Evolutionary conservation across 345 rosid species (phyloP), one percentile per base, ranked within the genome.

Genomic region (Eucalyptus albens): DNA sequence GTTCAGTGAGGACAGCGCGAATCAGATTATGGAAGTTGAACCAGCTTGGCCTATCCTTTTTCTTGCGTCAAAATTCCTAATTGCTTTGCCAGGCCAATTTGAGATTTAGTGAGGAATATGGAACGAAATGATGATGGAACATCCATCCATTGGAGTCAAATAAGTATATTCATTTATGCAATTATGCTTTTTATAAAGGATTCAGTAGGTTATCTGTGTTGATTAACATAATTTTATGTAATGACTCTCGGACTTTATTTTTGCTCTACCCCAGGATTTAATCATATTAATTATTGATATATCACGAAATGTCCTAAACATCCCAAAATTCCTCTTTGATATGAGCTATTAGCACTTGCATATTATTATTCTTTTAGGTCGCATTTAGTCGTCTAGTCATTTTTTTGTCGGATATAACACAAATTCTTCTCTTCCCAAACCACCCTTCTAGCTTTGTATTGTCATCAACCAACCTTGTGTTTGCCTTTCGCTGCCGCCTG

Each of bases 401-500:
- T 27, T 15, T 65, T 19, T 1, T 65, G 33, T 29, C 1, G 77
- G 37, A 65, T n/a, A 29, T 14, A 29, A 62, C 72, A 62, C 33
- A 62, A 59, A 62, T 13, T 27, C 33, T 62, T 27, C 69, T 14
- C 33, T 4, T 12, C 4, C 5, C 50, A 37, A 37, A 37, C 51
- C 9, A 1, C 9, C 10, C 0, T 15, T 50, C 37, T 19, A 53
- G 59, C 59, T 53, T 53, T 19, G 3, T 13, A 27, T 60, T 12
- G 31, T 60, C n/a, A 60, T 60, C 31, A 15, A 15, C 37, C 19
- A 7, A 65, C 19, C 10, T 2, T n/a, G 77, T 7, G 0, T 0
- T n/a, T 29, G 77, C 37, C 77, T 65, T 15, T 31, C 1, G 37
- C 77, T 5, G 5, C 37, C 1, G 9, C 72, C 7, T 65, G 37